A percentile compares a stretch with the other conserved stretches of the same genome.
Evolutionary conservation across 176 grass and related monocot genomes (phyloP).

Genomic region (Musa beccarii): DNA sequence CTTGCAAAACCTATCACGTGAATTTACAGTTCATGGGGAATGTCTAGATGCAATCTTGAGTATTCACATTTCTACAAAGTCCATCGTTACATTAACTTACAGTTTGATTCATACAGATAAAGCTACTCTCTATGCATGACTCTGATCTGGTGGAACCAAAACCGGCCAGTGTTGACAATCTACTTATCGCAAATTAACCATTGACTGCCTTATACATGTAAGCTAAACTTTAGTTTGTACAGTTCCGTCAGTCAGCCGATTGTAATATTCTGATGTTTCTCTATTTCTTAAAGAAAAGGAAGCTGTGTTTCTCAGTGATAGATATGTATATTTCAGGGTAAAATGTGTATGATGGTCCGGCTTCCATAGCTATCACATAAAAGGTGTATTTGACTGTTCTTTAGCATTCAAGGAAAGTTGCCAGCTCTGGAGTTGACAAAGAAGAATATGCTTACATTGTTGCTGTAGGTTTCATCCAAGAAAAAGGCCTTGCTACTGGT

Average conservation of each 20-base stretch:
- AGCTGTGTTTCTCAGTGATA: neutral
- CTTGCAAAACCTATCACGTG: neutral
- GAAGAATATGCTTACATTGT: neutral
- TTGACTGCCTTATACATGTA: constrained; percentile 48
- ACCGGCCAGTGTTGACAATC: constrained; percentile 33
- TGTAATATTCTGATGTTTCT: neutral
- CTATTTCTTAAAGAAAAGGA: constrained; percentile 4
- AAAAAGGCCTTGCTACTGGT: neutral
- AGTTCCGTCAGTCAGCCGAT: neutral
- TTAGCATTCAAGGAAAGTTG: neutral
- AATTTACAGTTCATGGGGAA: neutral
- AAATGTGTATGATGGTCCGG: constrained; percentile 23
- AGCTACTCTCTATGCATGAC: constrained; percentile 39
- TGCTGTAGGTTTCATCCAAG: neutral
- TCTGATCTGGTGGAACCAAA: constrained; percentile 31
- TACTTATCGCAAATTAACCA: constrained; percentile 36
- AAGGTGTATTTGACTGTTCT: neutral
- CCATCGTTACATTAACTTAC: neutral
- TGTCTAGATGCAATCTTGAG: neutral
- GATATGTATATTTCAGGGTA: constrained; percentile 34
- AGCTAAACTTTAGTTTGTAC: constrained; percentile 8
- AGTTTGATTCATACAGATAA: constrained; percentile 47
- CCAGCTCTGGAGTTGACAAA: neutral
- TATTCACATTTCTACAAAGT: neutral
- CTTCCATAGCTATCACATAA: neutral